These are phyloP conservation scores for Mimosa bimucronata DNA, from an alignment of 306 rosid species.

Conservation along the genomic window DNA sequence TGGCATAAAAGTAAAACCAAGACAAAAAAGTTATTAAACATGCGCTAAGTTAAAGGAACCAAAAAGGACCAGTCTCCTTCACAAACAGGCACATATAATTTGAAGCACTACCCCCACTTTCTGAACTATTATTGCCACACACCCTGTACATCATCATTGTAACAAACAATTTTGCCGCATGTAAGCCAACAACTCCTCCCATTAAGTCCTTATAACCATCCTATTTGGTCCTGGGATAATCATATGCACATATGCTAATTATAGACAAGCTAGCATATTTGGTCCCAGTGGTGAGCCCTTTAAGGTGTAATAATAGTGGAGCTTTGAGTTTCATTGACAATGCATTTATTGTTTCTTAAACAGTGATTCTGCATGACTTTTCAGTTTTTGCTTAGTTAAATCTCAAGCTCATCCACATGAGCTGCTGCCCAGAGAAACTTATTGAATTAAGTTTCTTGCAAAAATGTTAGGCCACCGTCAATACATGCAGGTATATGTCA, in stretches of 20 bases:
- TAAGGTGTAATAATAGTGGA: not conserved
- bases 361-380: not conserved
- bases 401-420: slow-evolving; percentile 30
- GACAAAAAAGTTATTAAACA: slow-evolving; percentile 3
- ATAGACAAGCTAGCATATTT: not conserved
- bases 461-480: slow-evolving; percentile 13
- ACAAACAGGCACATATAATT: not conserved
- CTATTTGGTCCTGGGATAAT: slow-evolving; percentile 4
- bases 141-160: slow-evolving; percentile 7
- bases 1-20: slow-evolving; percentile 39
- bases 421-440: not conserved
- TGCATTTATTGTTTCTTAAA: slow-evolving; percentile 22
- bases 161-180: slow-evolving; percentile 14
- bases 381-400: slow-evolving; percentile 2
- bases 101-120: not conserved
- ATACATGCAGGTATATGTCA: not conserved
- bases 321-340: not conserved
- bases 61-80: slow-evolving; percentile 12
- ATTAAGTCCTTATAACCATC: slow-evolving; percentile 10
- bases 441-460: slow-evolving; percentile 23
- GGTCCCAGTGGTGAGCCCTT: not conserved
- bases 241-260: slow-evolving; percentile 9
- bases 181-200: slow-evolving; percentile 18
- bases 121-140: not conserved
- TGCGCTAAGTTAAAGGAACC: not conserved